Conservation (phyloP, 805 yeast genomes). For the Starmerella lactis-condensi region DNA sequence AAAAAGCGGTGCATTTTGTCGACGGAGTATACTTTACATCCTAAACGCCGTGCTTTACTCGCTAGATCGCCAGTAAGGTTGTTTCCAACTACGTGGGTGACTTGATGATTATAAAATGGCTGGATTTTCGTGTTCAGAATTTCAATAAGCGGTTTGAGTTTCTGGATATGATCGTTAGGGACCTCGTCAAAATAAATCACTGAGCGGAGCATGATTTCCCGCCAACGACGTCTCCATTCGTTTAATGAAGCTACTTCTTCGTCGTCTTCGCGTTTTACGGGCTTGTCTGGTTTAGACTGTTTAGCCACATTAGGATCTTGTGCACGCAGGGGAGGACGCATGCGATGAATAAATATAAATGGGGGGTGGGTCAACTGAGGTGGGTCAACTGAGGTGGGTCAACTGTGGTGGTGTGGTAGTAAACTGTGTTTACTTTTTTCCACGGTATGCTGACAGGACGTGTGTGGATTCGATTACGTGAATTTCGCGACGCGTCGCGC, state of each 20-base stretch:
- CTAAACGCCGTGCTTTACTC: constrained; percentile 38
- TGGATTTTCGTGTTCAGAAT: constrained; percentile 29
- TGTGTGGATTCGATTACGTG: too few relatives aligned
- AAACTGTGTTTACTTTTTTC: too few relatives aligned
- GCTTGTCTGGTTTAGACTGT: too few relatives aligned
- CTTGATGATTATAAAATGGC: constrained; percentile 40
- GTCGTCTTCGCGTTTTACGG: constrained; percentile 1
- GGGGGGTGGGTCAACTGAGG: too few relatives aligned
- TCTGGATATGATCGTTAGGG: constrained; percentile 20
- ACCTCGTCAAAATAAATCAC: constrained; percentile 42
- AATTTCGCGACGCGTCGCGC: too few relatives aligned
- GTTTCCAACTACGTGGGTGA: constrained; percentile 58
- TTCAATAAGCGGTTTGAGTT: constrained; percentile 17
- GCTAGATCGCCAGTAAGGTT: constrained; percentile 43
- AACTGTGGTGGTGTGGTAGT: too few relatives aligned
- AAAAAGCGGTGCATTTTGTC: constrained; percentile 72
- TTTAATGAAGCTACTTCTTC: constrained; percentile 8
- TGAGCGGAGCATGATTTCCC: constrained; percentile 38
- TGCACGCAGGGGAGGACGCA: constrained; percentile 7
- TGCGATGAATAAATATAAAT: background rate
- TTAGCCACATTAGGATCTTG: constrained; percentile 6
- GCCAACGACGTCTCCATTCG: constrained; percentile 49
- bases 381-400: too few relatives aligned
- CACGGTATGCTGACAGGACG: too few relatives aligned
- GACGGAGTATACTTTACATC: constrained; percentile 70